These are phyloP conservation scores for Bauhinia variegata DNA, from an alignment of 306 rosid species.

Conservation along the genomic window DNA sequence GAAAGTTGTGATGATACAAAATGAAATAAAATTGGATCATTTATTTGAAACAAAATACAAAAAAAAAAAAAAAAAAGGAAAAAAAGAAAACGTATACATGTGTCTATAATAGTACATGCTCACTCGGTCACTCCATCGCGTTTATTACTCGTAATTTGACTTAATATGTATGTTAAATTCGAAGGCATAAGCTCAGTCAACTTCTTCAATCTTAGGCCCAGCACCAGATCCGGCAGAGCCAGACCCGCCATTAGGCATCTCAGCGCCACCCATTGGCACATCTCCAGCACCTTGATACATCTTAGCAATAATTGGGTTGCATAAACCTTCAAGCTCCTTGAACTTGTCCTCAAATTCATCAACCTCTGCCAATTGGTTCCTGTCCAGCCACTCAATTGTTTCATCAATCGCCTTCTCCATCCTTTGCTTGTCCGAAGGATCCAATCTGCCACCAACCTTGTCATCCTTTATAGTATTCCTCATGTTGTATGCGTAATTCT, in stretches of 20 bases:
- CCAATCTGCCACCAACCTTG: neutral
- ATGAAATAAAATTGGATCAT: neutral
- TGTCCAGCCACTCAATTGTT: neutral
- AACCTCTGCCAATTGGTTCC: neutral
- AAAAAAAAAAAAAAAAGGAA: too few relatives aligned
- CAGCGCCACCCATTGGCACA: conserved; percentile 20
- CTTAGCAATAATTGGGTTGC: conserved; percentile 5
- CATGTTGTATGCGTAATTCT: neutral
- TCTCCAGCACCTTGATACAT: conserved; percentile 26
- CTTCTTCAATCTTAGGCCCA: conserved; percentile 39
- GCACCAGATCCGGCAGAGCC: conserved; percentile 6
- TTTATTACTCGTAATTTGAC: neutral
- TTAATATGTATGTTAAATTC: neutral
- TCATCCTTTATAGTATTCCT: neutral
- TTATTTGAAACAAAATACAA: too few relatives aligned
- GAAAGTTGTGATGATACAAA: neutral
- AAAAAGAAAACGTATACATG: too few relatives aligned
- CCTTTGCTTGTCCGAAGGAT: neutral
- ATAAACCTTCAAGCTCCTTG: neutral
- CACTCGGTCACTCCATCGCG: neutral
- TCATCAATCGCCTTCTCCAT: conserved; percentile 1
- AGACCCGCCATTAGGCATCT: conserved; percentile 22
- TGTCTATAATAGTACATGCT: neutral
- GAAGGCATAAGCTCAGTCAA: conserved; percentile 12
- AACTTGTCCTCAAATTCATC: neutral